These are phyloP conservation scores for Oryza meyeriana DNA, from an alignment of 176 grass and related monocot species.

Conservation along the genomic window DNA sequence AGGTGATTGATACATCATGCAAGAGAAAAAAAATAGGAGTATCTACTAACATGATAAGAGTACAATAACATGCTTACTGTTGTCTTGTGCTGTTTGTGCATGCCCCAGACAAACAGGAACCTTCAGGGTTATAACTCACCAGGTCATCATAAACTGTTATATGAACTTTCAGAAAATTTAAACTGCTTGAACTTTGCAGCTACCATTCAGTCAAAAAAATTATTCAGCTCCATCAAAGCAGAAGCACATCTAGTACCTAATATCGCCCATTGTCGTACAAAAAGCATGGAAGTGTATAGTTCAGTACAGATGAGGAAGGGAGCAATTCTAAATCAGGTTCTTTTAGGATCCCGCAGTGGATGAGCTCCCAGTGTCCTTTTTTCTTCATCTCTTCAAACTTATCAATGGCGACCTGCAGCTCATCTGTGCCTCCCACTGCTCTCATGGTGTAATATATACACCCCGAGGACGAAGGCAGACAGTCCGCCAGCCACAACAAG, in stretches of 20 bases:
- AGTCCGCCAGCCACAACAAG: conserved; percentile 75
- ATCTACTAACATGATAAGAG: background rate
- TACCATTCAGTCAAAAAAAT: background rate
- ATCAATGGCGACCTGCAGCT: conserved; percentile 85
- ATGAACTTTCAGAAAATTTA: background rate
- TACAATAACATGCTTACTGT: background rate
- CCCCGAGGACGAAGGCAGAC: conserved; percentile 69
- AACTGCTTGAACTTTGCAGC: background rate
- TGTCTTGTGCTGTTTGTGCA: no score
- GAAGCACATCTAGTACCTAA: background rate
- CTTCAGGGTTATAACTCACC: background rate
- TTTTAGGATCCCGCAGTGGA: conserved; percentile 16
- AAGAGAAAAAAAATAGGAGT: no score
- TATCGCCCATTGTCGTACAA: background rate
- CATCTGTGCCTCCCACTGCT: conserved; percentile 76
- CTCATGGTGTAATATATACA: conserved; percentile 97
- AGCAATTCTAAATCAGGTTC: background rate
- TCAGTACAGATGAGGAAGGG: background rate
- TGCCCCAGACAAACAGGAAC: no score
- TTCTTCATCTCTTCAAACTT: conserved; percentile 88
- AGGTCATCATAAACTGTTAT: background rate
- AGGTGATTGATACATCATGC: background rate
- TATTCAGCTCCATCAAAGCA: background rate
- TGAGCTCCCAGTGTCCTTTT: conserved; percentile 28
- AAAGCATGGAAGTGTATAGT: background rate